Evolutionary conservation across 2,329 filamentous ascomycete species (phyloP), one percentile per base, ranked within the genome.

Genomic region (Ophiostoma australiae): DNA sequence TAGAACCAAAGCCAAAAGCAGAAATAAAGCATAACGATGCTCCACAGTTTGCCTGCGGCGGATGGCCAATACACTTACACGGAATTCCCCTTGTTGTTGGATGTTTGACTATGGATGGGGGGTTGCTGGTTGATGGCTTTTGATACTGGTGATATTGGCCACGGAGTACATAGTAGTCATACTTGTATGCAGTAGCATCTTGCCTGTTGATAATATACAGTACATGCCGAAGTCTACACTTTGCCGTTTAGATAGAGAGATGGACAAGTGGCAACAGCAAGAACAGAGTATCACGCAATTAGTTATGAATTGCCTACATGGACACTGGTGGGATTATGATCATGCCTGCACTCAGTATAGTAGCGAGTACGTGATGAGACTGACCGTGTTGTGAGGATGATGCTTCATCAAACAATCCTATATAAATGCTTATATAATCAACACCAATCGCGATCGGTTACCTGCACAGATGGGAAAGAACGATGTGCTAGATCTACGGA

Each of bases 21-120:
- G 44, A 48, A n/a, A 31, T 20, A 61, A 31, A 61, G 27, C 55
- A 61, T n/a, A n/a, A 48, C 20, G 44, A 48, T 48, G 58, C 58
- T 27, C 58, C 58, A 63, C 58, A 63, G 27, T 63, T 31, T 33
- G 17, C 27, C 3, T 61, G 58, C 58, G 15, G 27, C 15, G 58
- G 31, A 63, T 63, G 15, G 61, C 61, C 61, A 65, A 65, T 65
- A 11, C 61, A 65, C 61, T 65, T 65, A 65, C 61, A 65, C 61
- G 61, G 33, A 37, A 37, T 65, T 20, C 44, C 44, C 44, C 44
- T 48, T 17, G 44, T 48, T 48, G 44, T 48, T 48, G 44, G 44
- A 48, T 20, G 44, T 48, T 48, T 48, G 44, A 11, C 10, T 39
- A 39, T 39, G 37, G 27, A 31, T 31, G 1, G 27, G n/a, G n/a